Evolutionary conservation across 1,284 basidiomycete species (phyloP).

Genomic region (Malassezia globosa): DNA sequence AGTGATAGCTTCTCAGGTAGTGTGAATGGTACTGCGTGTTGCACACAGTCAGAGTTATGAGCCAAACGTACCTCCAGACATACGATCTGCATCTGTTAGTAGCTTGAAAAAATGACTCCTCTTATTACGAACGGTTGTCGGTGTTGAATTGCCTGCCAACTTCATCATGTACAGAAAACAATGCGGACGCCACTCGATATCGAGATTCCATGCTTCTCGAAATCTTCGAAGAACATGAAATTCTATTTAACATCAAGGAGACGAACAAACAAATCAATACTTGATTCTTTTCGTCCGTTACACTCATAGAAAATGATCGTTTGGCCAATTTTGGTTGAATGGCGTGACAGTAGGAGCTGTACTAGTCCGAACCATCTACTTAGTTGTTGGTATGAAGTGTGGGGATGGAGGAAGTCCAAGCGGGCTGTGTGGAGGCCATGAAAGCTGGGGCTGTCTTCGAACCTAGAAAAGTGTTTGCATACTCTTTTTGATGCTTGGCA

Average conservation of each 20-base stretch:
- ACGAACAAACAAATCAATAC: conserved; percentile 40
- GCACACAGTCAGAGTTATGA: too few species aligned
- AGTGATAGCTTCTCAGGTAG: conserved; percentile 31
- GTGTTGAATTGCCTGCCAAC: conserved; percentile 37
- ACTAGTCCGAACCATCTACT: too few species aligned
- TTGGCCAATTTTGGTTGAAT: too few species aligned
- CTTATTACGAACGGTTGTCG: conserved; percentile 39
- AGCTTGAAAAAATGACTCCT: conserved; percentile 30
- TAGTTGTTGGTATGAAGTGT: background rate
- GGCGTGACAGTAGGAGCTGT: too few species aligned
- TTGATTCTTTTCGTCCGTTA: conserved; percentile 28
- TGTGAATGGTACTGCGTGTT: conserved; percentile 20
- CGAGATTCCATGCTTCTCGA: conserved; percentile 27
- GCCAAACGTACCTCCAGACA: conserved; percentile 23
- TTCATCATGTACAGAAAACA: conserved; percentile 44
- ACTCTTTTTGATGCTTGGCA: too few species aligned
- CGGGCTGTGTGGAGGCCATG: background rate
- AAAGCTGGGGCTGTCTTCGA: background rate
- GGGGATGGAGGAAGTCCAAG: too few species aligned
- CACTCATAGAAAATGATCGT: too few species aligned
- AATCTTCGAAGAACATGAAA: conserved; percentile 32
- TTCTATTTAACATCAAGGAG: conserved; percentile 39
- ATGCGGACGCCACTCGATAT: conserved; percentile 28
- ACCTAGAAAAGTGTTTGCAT: too few species aligned
- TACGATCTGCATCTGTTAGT: conserved; percentile 22